These are phyloP conservation scores for Lactarius psammicola DNA, from an alignment of 768 basidiomycete genomes.

Conservation along the genomic window DNA sequence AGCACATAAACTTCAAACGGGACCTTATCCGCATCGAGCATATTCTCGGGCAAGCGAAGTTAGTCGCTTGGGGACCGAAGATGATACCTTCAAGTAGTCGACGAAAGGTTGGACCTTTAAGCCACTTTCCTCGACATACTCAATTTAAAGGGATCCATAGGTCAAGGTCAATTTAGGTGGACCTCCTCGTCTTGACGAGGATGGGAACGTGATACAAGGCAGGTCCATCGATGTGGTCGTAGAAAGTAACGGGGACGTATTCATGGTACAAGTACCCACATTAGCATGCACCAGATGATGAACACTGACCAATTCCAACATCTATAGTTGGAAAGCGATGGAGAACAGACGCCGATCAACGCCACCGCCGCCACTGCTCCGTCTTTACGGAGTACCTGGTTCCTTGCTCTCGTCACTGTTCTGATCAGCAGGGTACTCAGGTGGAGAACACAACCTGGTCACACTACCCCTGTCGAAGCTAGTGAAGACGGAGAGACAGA, in stretches of 20 bases:
- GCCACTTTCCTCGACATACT: background rate
- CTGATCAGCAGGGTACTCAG: slow-evolving; percentile 31
- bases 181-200: slow-evolving; percentile 49
- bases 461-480: slow-evolving; percentile 23
- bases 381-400: slow-evolving; percentile 68
- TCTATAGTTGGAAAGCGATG: slow-evolving; percentile 63
- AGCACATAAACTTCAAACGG: slow-evolving; percentile 69
- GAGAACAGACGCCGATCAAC: slow-evolving; percentile 46
- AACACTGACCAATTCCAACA: slow-evolving; percentile 1
- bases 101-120: slow-evolving; percentile 55
- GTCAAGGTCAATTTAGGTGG: slow-evolving; percentile 71
- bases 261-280: slow-evolving; percentile 56
- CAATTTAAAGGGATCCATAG: slow-evolving; percentile 37
- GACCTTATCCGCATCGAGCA: slow-evolving; percentile 68
- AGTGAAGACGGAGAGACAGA: slow-evolving; percentile 45
- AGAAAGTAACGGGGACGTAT: slow-evolving; percentile 64
- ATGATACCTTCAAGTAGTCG: slow-evolving; percentile 58
- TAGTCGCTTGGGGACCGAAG: slow-evolving; percentile 82
- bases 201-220: slow-evolving; percentile 49
- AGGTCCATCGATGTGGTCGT: slow-evolving; percentile 79
- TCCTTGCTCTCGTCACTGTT: slow-evolving; percentile 47
- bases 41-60: slow-evolving; percentile 59
- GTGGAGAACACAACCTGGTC: slow-evolving; percentile 20
- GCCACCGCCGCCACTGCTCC: slow-evolving; percentile 53
- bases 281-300: slow-evolving; percentile 13